phyloP scores from a whole-genome alignment of 352 stramenopile species.

The Pythium sukuiense region DNA sequence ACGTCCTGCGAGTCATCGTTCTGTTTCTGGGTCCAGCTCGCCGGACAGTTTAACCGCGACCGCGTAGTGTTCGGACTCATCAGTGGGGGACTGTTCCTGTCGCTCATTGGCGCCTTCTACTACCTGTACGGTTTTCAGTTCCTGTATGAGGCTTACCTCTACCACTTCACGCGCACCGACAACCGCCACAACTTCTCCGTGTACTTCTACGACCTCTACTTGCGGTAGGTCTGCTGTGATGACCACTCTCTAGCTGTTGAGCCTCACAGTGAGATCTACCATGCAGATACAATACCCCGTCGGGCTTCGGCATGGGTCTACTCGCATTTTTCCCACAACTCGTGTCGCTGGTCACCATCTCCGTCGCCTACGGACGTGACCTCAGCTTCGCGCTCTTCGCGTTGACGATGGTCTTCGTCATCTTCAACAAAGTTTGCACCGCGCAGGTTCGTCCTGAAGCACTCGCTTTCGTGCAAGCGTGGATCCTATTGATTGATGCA shows the following conservation, averaged over 20 bases:
- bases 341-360: conserved; percentile 74
- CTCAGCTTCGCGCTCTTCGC: conserved; percentile 95
- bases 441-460: conserved; percentile 56
- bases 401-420: conserved; percentile 98
- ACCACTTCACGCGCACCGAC: conserved; percentile 97
- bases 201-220: conserved; percentile 99
- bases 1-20: conserved; percentile 47
- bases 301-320: conserved; percentile 74
- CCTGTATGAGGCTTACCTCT: conserved; percentile 96
- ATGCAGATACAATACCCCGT: conserved; percentile 72
- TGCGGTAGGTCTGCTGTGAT: conserved; percentile 47
- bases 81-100: conserved; percentile 82
- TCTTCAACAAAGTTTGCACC: conserved; percentile 96
- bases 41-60: conserved; percentile 60
- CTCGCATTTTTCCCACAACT: conserved; percentile 86
- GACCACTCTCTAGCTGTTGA: background rate
- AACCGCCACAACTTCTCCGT: conserved; percentile 99
- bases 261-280: background rate
- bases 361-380: conserved; percentile 70
- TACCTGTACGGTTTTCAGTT: conserved; percentile 91
- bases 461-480: background rate
- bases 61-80: conserved; percentile 90
- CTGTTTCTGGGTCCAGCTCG: conserved; percentile 55
- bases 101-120: conserved; percentile 85
- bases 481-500: background rate